A percentile compares a stretch with the other conserved stretches of the same genome.
Conservation (phyloP, 2,329 filamentous ascomycete genomes). For the Pyrenophora teres region DNA sequence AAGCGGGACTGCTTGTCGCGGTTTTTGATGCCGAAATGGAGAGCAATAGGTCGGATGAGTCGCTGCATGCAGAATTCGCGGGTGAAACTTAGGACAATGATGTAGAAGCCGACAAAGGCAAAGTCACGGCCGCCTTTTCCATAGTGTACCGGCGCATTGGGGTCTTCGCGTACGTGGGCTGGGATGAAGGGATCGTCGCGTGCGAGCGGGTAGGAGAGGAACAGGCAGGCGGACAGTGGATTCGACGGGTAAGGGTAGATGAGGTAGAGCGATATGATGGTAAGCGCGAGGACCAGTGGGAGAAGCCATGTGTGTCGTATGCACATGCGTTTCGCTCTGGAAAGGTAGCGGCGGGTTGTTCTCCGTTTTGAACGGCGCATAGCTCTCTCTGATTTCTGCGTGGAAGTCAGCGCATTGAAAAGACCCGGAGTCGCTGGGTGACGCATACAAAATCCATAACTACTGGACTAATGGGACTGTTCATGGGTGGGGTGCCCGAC, state of each 20-base stretch:
- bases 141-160: slow-evolving; percentile 64
- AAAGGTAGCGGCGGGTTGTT: slow-evolving; percentile 51
- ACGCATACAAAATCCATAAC: slow-evolving; percentile 28
- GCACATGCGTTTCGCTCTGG: slow-evolving; percentile 53
- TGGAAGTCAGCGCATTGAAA: slow-evolving; percentile 7
- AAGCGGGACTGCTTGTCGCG: slow-evolving; percentile 84
- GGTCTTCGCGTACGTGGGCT: slow-evolving; percentile 44
- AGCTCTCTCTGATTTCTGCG: slow-evolving; percentile 30
- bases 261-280: slow-evolving; percentile 71
- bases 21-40: slow-evolving; percentile 69
- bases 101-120: slow-evolving; percentile 88
- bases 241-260: slow-evolving; percentile 78
- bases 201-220: slow-evolving; percentile 83
- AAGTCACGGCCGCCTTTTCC: slow-evolving; percentile 88
- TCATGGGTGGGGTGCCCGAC: slow-evolving; percentile 25
- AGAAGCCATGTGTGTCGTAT: slow-evolving; percentile 64
- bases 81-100: slow-evolving; percentile 85
- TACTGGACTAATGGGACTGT: slow-evolving; percentile 18
- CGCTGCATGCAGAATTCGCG: slow-evolving; percentile 97
- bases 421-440: neutral
- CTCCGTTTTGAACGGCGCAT: slow-evolving; percentile 52
- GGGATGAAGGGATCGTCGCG: slow-evolving; percentile 44
- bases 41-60: slow-evolving; percentile 76
- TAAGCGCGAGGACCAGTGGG: slow-evolving; percentile 69
- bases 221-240: slow-evolving; percentile 78